Evolutionary conservation across 495 filamentous ascomycete genomes (phyloP), one percentile per base, ranked within the genome.

Genomic region (Aspergillus funiculosus): DNA sequence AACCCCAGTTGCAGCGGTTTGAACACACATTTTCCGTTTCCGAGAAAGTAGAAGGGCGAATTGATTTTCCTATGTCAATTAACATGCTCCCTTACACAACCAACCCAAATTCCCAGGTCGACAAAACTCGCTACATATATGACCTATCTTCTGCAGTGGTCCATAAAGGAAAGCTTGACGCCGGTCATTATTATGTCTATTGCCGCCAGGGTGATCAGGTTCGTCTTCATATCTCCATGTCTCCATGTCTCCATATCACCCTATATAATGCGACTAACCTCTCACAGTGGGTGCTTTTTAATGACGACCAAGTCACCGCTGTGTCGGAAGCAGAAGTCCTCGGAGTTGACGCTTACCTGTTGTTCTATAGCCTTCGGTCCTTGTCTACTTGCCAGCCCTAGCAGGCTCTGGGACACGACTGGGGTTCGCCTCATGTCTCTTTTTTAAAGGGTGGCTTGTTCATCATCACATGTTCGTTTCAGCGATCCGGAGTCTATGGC

Each of bases 101-200:
- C 13, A 77, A 75, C 8, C 78, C 78, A 18, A 58, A 71, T 25
- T 49, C 62, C 26, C 50, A 49, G 13, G 50, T 64, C n/a, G 61
- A 64, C 57, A 68, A 59, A 26, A 63, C 66, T n/a, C 69, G 78
- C 15, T 84, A 76, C 58, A 74, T 82, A 6, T 96, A 94, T 61
- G 87, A 92, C 50, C 71, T 96, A 5, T 74, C 86, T 28, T 85
- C 83, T 40, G 90, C 92, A 4, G 80, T 95, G 13, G 87, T 91
- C 38, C 90, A 95, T 57, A 62, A 70, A 29, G 90, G 89, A 10
- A 85, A 87, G 57, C 85, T 95, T 46, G 87, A 94, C 52, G 83
- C 86, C 27, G 86, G 90, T 0, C 90, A 96, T 58, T 96, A 96
- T 61, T 80, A 87, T 47, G 82, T 79, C n/a, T 96, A 91, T 63